These are phyloP conservation scores for Plasmodium coatneyi DNA, from an alignment of 169 alveolate genomes.

Conservation along the genomic window DNA sequence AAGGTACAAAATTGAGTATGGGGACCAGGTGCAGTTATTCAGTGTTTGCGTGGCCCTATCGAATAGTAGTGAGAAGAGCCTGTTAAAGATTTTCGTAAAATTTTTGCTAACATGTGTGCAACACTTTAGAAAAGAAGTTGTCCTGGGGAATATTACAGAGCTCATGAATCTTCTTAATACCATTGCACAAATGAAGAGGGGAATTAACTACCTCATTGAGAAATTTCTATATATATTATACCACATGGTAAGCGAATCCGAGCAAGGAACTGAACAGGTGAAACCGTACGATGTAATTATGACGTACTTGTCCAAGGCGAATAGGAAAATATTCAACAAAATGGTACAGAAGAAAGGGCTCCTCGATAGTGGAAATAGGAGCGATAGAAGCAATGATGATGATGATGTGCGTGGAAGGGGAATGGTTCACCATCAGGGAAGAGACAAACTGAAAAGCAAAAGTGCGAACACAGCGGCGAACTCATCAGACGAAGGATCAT, in stretches of 20 bases:
- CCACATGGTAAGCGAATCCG: neutral
- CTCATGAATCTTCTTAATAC: slow-evolving; percentile 38
- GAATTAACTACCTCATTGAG: slow-evolving; percentile 6
- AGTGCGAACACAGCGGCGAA: neutral
- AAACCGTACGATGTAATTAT: neutral
- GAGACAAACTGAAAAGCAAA: neutral
- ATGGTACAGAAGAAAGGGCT: neutral
- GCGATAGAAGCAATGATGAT: neutral
- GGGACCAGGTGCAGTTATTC: slow-evolving; percentile 44
- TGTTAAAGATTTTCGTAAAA: slow-evolving; percentile 38
- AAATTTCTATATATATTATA: slow-evolving; percentile 31
- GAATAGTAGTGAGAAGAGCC: slow-evolving; percentile 4
- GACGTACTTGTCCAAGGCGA: neutral
- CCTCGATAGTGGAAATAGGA: neutral
- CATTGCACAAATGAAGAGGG: neutral
- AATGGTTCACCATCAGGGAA: neutral
- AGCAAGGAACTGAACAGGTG: neutral
- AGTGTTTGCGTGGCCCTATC: slow-evolving; percentile 23
- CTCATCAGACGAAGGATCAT: slow-evolving; percentile 4
- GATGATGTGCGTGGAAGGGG: neutral
- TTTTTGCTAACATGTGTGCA: slow-evolving; percentile 29
- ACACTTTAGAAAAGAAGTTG: slow-evolving; percentile 14
- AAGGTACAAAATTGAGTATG: slow-evolving; percentile 38
- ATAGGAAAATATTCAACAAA: slow-evolving; percentile 11
- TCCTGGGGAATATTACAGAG: slow-evolving; percentile 12